Conservation (phyloP, 2,329 filamentous ascomycete species). For the Botrytis tulipae region DNA sequence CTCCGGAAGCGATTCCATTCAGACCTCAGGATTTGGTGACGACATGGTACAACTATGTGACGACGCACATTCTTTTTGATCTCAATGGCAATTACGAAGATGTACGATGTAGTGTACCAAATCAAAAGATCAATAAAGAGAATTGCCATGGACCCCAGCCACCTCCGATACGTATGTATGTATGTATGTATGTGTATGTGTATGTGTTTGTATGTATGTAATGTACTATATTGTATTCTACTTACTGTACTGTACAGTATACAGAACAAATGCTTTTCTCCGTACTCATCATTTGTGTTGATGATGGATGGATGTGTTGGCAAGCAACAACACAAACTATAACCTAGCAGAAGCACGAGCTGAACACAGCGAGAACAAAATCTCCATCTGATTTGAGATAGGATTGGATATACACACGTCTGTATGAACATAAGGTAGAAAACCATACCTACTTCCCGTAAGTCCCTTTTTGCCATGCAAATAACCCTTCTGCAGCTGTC, state of each 20-base stretch:
- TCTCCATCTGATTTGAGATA: conserved; percentile 13
- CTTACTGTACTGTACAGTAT: background rate
- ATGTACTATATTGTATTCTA: background rate
- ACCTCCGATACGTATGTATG: background rate
- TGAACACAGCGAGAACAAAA: conserved; percentile 20
- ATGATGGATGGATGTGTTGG: conserved; percentile 21
- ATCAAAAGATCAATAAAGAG: background rate
- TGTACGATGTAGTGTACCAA: conserved; percentile 1
- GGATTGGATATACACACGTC: conserved; percentile 20
- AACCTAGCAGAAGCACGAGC: conserved; percentile 18
- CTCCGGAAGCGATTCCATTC: conserved; percentile 12
- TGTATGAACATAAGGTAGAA: conserved; percentile 17
- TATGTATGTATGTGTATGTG: background rate
- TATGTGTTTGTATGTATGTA: background rate
- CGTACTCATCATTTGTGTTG: conserved; percentile 16
- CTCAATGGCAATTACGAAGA: background rate
- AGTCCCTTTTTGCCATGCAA: conserved; percentile 18
- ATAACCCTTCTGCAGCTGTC: conserved; percentile 22
- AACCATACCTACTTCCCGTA: conserved; percentile 1
- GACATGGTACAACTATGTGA: conserved; percentile 5
- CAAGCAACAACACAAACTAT: conserved; percentile 19
- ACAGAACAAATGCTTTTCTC: conserved; percentile 14
- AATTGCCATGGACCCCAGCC: background rate
- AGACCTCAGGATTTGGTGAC: conserved; percentile 1
- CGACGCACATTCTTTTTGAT: background rate